Percentiles rank a stretch among this genome's conserved stretches.
These are phyloP conservation scores for Zygoascus meyerae DNA, from an alignment of 1,139 yeast species.

Conservation along the genomic window DNA sequence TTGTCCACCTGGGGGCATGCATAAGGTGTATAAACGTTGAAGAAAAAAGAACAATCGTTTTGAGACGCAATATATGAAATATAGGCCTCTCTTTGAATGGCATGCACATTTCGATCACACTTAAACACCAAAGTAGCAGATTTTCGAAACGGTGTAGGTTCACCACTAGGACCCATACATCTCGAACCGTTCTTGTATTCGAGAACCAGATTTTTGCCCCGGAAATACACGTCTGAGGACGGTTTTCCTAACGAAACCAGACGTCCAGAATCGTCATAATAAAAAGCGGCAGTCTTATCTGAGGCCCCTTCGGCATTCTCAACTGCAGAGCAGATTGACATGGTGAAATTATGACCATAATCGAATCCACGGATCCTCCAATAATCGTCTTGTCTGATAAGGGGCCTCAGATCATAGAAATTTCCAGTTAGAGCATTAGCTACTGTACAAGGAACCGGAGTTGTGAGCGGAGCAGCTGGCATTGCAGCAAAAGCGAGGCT, in stretches of 20 bases:
- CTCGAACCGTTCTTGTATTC: constrained; percentile 68
- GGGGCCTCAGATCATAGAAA: constrained; percentile 29
- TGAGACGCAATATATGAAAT: constrained; percentile 65
- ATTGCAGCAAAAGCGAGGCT: no score
- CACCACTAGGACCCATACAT: constrained; percentile 44
- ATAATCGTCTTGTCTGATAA: constrained; percentile 15
- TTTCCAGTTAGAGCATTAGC: constrained; percentile 30
- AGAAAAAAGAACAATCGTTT: constrained; percentile 75
- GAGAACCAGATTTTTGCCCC: constrained; percentile 66
- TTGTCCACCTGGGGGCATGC: constrained; percentile 80
- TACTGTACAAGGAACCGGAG: constrained; percentile 21
- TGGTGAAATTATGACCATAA: constrained; percentile 65
- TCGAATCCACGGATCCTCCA: constrained; percentile 73
- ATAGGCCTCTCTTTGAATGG: constrained; percentile 46
- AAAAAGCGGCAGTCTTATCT: constrained; percentile 42
- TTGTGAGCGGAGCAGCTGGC: no score
- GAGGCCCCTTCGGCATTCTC: constrained; percentile 36
- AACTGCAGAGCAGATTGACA: constrained; percentile 57
- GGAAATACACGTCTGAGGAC: constrained; percentile 48
- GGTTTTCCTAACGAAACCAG: constrained; percentile 58
- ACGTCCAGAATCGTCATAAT: constrained; percentile 46
- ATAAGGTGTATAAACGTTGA: constrained; percentile 78
- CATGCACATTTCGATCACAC: constrained; percentile 69
- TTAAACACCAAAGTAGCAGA: constrained; percentile 68
- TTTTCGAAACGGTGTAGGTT: constrained; percentile 46